Conservation (phyloP, 371 early-diverging fungal species). For the Apophysomyces sp. region DNA sequence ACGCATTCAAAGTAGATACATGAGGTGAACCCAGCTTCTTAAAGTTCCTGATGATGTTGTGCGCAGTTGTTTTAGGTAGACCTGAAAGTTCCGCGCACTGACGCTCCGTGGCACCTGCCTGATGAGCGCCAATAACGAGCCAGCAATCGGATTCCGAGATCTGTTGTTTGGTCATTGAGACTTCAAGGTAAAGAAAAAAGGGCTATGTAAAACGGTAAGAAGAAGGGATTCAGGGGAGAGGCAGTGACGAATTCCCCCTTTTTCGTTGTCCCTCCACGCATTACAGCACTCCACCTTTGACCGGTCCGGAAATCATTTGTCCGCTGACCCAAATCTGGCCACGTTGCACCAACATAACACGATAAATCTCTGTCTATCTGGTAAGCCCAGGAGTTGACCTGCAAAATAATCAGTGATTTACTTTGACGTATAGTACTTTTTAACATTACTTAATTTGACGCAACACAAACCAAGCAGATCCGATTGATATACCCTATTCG, state of each 20-base stretch:
- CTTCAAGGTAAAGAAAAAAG: background rate
- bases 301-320: too few relatives aligned
- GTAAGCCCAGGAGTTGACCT: too few relatives aligned
- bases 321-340: too few relatives aligned
- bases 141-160: slow-evolving; percentile 25
- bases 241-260: background rate
- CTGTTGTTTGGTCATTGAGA: background rate
- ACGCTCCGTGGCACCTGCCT: slow-evolving; percentile 29
- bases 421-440: too few relatives aligned
- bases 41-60: slow-evolving; percentile 21
- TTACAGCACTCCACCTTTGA: too few relatives aligned
- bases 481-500: too few relatives aligned
- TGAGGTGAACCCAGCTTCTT: slow-evolving; percentile 23
- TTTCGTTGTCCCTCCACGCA: too few relatives aligned
- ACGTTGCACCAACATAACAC: too few relatives aligned
- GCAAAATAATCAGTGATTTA: too few relatives aligned
- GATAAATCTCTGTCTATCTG: too few relatives aligned
- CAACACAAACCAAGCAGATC: too few relatives aligned
- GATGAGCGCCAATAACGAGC: slow-evolving; percentile 29
- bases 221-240: slow-evolving; percentile 1
- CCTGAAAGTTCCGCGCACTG: slow-evolving; percentile 22
- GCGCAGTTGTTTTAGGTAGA: slow-evolving; percentile 14
- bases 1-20: slow-evolving; percentile 3
- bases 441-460: too few relatives aligned
- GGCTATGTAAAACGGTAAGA: background rate